Conservation (phyloP, 1,284 basidiomycete genomes). For the Heterobasidion occidentale region DNA sequence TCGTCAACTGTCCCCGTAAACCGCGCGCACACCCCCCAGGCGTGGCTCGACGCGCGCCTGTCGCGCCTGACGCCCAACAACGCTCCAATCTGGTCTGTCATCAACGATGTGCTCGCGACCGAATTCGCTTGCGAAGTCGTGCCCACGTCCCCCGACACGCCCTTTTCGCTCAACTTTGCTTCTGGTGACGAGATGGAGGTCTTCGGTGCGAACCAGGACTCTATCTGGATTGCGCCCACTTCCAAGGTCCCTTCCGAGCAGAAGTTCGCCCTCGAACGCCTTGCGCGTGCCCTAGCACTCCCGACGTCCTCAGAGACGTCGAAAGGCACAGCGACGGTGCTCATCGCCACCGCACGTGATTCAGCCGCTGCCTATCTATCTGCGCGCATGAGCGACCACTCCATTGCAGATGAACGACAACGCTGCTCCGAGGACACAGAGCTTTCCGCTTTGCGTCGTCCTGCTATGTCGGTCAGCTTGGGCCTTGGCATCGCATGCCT, state of each 20-base stretch:
- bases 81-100: neutral
- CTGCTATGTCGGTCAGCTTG: neutral
- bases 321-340: neutral
- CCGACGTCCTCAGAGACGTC: neutral
- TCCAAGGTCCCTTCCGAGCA: neutral
- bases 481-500: neutral
- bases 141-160: neutral
- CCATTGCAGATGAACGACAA: neutral
- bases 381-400: neutral
- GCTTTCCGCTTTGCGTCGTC: neutral
- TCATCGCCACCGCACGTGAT: neutral
- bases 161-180: neutral
- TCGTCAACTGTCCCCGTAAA: neutral
- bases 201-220: neutral
- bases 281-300: neutral
- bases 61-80: neutral
- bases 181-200: neutral
- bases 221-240: neutral
- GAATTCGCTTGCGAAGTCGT: slow-evolving; percentile 6
- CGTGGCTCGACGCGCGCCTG: slow-evolving; percentile 12
- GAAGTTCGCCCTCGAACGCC: neutral
- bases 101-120: slow-evolving; percentile 2
- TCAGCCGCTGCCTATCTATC: neutral
- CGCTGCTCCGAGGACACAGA: neutral
- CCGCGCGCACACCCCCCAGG: slow-evolving; percentile 4